Evolutionary conservation across 805 yeast species (phyloP), one percentile per base, ranked within the genome.

Genomic region (Candida ascalaphidarum): DNA sequence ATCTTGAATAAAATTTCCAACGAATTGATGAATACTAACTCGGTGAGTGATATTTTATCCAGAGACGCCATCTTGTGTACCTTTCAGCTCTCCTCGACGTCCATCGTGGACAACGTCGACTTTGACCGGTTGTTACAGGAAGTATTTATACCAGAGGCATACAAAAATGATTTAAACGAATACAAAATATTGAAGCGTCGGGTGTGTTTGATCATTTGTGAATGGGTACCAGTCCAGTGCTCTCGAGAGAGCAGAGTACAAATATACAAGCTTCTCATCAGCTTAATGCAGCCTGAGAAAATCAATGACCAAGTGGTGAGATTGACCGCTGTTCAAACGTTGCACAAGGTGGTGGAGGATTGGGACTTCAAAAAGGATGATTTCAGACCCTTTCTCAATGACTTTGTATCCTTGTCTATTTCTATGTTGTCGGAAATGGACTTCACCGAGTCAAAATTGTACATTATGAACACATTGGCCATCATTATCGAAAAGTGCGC

Each of bases 31-130:
- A 34, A 41, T 29, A 39, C 43, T 31, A 43, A 39, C 12, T 39
- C 57, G 1, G 60, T 63, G 3, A 61, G 58, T 11, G 77, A 77
- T 31, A 63, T 81, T 8, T 57, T 85, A 24, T 58, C 66, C n/a
- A 80, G 77, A 36, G 98, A 89, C 52, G 71, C 95, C 0, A 75
- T 81, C 0, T 65, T 85, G 34, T 72, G 86, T 16, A 81, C 85
- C n/a, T 81, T 92, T 40, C 94, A 86, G 52, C 61, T 83, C 16
- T 77, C 89, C 31, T 66, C 89, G 0, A 61, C 61, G 32, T 75
- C 82, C 0, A 73, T 89, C 13, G 61, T 72, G 24, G 77, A 76
- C 18, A 59, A 61, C 28, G 77, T 82, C 21, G 74, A 82, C 41
- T 82, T 86, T 44, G 82, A 83, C 46, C 64, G 65, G 24, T 50